Conservation (phyloP, 2,329 filamentous ascomycete species). For the Curvularia verruculosa region DNA sequence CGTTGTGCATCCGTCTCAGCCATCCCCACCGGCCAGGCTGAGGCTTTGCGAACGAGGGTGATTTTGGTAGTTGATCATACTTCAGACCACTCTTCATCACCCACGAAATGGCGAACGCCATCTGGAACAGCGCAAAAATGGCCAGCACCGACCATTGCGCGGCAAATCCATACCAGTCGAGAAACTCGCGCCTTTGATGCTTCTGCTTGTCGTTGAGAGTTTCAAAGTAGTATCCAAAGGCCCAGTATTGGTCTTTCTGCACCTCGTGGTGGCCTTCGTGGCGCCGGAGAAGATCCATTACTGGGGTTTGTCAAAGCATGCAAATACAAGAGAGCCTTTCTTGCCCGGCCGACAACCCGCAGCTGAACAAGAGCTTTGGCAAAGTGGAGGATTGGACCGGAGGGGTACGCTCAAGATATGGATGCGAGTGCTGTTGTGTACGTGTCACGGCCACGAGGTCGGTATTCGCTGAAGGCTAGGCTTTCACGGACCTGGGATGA, state of each 20-base stretch:
- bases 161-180: conserved; percentile 62
- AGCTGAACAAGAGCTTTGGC: not conserved
- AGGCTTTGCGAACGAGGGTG: conserved; percentile 50
- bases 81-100: conserved; percentile 33
- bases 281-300: conserved; percentile 28
- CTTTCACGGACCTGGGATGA: conserved; percentile 16
- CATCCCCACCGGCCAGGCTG: conserved; percentile 30
- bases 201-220: conserved; percentile 58
- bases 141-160: conserved; percentile 62
- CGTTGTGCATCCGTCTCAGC: conserved; percentile 30
- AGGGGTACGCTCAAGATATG: not conserved
- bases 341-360: not conserved
- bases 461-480: conserved; percentile 17
- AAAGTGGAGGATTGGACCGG: too few relatives aligned
- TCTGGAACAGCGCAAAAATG: conserved; percentile 52
- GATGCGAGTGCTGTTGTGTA: conserved; percentile 5
- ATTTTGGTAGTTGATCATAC: conserved; percentile 50
- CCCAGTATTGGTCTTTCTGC: conserved; percentile 34
- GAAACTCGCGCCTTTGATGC: conserved; percentile 56
- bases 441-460: conserved; percentile 15
- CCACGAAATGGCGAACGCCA: conserved; percentile 48
- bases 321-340: not conserved
- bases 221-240: conserved; percentile 60
- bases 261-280: conserved; percentile 36
- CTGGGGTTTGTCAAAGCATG: not conserved